phyloP scores from a whole-genome alignment of 345 rosid species.

The Garcia nutans region DNA sequence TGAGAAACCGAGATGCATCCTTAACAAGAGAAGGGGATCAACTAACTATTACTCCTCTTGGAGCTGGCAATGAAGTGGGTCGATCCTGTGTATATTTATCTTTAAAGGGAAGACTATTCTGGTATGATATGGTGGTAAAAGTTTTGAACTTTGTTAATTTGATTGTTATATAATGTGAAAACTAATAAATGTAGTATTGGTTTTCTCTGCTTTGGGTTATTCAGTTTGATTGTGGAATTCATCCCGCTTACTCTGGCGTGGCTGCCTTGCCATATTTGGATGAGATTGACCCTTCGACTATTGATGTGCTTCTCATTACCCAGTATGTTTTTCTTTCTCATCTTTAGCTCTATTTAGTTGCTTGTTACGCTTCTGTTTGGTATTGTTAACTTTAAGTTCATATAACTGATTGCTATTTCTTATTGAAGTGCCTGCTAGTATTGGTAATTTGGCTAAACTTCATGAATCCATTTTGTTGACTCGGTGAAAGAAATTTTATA shows the following conservation, averaged over 20 bases:
- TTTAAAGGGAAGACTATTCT: slow-evolving; percentile 62
- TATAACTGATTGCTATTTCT: no score
- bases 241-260: no score
- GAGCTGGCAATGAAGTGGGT: slow-evolving; percentile 95
- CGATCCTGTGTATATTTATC: slow-evolving; percentile 87
- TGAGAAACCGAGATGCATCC: slow-evolving; percentile 68
- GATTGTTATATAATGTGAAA: no score
- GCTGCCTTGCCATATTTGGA: slow-evolving; percentile 96
- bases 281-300: slow-evolving; percentile 85
- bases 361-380: no score
- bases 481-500: no score
- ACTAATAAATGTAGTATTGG: no score
- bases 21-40: slow-evolving; percentile 66
- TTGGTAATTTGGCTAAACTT: no score
- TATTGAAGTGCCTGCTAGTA: no score
- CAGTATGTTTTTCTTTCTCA: slow-evolving; percentile 46
- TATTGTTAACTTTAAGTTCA: no score
- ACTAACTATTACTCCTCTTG: slow-evolving; percentile 73
- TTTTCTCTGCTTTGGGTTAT: not conserved
- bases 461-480: no score
- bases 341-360: not conserved
- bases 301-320: slow-evolving; percentile 84
- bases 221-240: not conserved
- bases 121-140: not conserved
- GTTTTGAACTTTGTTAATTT: no score